Base-by-base conservation (phyloP, 2,329 filamentous ascomycete genomes). In the Phyllosticta citribraziliensis region DNA sequence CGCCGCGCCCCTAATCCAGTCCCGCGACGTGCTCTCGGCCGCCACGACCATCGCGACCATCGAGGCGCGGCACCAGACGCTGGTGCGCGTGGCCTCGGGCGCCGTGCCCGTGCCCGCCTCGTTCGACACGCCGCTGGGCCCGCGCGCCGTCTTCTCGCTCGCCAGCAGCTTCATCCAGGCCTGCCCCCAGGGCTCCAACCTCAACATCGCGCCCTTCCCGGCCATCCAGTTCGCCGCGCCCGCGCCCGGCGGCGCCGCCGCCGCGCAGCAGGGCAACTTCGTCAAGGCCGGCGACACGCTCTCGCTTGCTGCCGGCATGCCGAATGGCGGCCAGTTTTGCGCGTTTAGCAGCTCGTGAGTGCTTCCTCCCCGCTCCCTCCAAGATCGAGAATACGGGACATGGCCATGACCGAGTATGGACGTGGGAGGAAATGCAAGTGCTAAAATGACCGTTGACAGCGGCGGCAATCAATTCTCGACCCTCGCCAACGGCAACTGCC, bases 1-100 rank as follows among this genome's bases (percentile, higher is more conserved):
- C 63, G 88, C 86, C 25, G 87, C 86, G 14, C 84, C 86, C 22
- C 78, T 89, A 33, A 73, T 91, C 64, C 79, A 81, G 54, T 79
- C 80, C 60, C 76, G 79, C 56, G 78, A 77, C 56, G 82, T 89
- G 64, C 83, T 91, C 57, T 78, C 80, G 63, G 83, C 84, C 20
- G 88, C 88, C 2, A 88, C 80, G 10, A 83, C 83, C 57, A 91
- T 91, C 71, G 80, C 89, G 53, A 88, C 87, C 24, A 81, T 89
- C 63, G 88, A 91, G 75, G 80, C 87, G 27, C 82, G 88, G 62
- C 88, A 91, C 75, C 86, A 89, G 74, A 86, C 85, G 64, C 85
- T 88, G 73, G 84, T 91, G 73, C 85, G 88, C 65, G 75, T 80
- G 62, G 84, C 83, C 50, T 77, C 80, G 20, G 79, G 81, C 62